Percentiles rank a stretch among this genome's conserved stretches.
phyloP scores from a whole-genome alignment of 768 basidiomycete species.

The Phaeotremella skinneri region DNA sequence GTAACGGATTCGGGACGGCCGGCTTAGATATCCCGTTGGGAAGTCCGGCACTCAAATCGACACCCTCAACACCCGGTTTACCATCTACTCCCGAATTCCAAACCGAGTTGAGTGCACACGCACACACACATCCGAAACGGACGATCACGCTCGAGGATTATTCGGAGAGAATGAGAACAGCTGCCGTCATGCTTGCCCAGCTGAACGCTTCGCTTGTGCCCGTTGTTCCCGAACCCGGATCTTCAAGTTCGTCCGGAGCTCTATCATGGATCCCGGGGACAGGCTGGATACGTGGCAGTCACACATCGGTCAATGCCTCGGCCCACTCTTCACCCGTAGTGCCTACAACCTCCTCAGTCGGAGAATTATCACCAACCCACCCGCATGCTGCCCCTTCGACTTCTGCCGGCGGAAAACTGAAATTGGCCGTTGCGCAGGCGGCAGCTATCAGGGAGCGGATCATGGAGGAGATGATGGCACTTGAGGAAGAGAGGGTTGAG shows the following conservation, averaged over 20 bases:
- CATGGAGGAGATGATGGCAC: conserved; percentile 95
- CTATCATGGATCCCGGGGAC: conserved; percentile 62
- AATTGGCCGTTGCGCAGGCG: conserved; percentile 67
- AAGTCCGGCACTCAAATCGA: neutral
- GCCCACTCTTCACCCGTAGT: conserved; percentile 15
- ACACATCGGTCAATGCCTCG: conserved; percentile 13
- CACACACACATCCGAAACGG: conserved; percentile 32
- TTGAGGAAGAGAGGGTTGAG: conserved; percentile 95
- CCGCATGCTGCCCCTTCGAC: conserved; percentile 15
- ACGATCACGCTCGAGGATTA: conserved; percentile 88
- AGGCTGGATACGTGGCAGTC: conserved; percentile 57
- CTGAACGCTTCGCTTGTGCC: conserved; percentile 65
- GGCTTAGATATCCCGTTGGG: conserved; percentile 4
- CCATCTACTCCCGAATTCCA: conserved; percentile 5
- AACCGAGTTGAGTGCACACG: neutral
- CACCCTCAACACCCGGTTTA: conserved; percentile 3
- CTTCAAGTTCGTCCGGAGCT: conserved; percentile 25
- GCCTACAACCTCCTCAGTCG: conserved; percentile 32
- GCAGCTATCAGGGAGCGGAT: conserved; percentile 88
- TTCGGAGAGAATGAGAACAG: conserved; percentile 96
- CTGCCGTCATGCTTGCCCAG: conserved; percentile 97
- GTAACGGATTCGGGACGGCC: neutral
- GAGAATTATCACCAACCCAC: conserved; percentile 28
- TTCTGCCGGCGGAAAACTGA: conserved; percentile 66
- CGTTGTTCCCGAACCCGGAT: conserved; percentile 31